phyloP scores from a whole-genome alignment of 2,329 filamentous ascomycete species.

The Botrytis hyacinthi region DNA sequence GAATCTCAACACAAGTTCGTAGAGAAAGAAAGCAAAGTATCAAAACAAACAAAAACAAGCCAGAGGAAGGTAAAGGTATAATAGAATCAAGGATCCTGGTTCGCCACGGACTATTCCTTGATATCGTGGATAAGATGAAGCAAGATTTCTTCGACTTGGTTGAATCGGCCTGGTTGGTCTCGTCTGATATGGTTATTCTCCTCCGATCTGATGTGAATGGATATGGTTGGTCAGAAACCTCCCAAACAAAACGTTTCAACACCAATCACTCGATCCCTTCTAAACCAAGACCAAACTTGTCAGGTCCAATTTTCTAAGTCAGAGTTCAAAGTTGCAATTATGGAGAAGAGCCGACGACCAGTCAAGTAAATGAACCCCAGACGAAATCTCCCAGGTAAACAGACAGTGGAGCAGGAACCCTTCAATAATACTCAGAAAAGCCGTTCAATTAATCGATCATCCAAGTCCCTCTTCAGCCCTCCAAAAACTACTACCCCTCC shows the following conservation, averaged over 20 bases:
- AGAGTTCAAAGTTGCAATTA: neutral
- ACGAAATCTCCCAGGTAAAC: neutral
- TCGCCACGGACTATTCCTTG: constrained; percentile 14
- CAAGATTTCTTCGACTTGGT: neutral
- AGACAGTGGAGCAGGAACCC: neutral
- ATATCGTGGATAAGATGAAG: constrained; percentile 9
- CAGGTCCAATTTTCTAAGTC: neutral
- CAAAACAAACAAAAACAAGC: neutral
- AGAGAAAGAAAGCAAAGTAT: neutral
- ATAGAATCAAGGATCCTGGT: neutral
- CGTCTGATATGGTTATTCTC: neutral
- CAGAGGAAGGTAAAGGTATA: neutral
- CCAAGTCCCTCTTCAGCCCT: neutral
- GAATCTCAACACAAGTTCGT: neutral
- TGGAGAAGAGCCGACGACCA: neutral
- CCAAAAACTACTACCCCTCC: neutral
- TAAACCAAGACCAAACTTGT: constrained; percentile 11
- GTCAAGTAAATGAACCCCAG: neutral
- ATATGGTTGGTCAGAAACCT: neutral
- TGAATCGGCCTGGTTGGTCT: neutral
- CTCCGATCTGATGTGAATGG: constrained; percentile 1
- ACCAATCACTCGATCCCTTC: constrained; percentile 1
- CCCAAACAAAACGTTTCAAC: neutral
- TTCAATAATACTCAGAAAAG: neutral
- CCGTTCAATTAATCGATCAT: neutral